A percentile compares a stretch with the other conserved stretches of the same genome.
Conservation (phyloP, 805 yeast genomes). For the Candida silvicultrix region DNA sequence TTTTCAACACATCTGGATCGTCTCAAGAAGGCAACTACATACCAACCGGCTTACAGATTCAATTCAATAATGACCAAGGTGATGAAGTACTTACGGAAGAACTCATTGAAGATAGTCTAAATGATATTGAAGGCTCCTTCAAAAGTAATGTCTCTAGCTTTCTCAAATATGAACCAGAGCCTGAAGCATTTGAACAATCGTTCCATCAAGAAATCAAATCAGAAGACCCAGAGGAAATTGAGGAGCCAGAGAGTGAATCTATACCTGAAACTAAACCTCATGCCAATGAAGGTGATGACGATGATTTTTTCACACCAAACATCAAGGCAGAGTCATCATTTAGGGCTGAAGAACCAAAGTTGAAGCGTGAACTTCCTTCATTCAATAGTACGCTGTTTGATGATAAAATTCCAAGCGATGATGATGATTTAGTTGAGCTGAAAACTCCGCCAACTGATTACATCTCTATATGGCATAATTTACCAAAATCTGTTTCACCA, state of each 20-base stretch:
- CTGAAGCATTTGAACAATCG: neutral
- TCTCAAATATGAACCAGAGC: neutral
- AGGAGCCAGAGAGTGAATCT: neutral
- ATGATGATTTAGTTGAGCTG: neutral
- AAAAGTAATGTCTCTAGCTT: neutral
- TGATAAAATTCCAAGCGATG: slow-evolving; percentile 17
- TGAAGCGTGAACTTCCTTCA: slow-evolving; percentile 11
- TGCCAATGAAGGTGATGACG: slow-evolving; percentile 4
- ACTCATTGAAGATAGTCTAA: neutral
- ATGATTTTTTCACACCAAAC: neutral
- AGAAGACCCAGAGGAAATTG: neutral
- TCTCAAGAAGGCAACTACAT: neutral
- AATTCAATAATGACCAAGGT: neutral
- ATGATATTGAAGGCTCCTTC: neutral
- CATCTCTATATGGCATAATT: slow-evolving; percentile 23
- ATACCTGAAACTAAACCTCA: slow-evolving; percentile 6
- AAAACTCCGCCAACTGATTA: slow-evolving; percentile 16
- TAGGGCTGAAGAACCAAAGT: neutral
- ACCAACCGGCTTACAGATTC: neutral
- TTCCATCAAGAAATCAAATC: neutral
- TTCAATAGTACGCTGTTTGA: slow-evolving; percentile 17
- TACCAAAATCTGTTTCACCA: slow-evolving; percentile 21
- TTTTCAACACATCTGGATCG: neutral
- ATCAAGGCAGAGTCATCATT: neutral
- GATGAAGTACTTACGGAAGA: neutral